These are phyloP conservation scores for Exserohilum turcica DNA, from an alignment of 2,329 filamentous ascomycete genomes.

Conservation along the genomic window DNA sequence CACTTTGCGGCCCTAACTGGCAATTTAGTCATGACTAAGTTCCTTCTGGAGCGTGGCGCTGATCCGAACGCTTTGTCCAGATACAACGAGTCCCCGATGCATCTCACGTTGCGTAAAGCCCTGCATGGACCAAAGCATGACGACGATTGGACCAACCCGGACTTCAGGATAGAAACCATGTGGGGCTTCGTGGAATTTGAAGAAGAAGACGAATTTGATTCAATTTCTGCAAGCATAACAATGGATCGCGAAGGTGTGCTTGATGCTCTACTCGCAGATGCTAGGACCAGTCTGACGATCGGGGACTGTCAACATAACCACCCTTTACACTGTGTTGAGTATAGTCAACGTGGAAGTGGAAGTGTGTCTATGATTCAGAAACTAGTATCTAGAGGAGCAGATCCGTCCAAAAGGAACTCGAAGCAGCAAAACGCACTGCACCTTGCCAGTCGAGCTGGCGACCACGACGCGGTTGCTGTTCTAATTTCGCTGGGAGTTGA, in stretches of 20 bases:
- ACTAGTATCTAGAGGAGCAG: slow-evolving; percentile 14
- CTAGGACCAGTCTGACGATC: background rate
- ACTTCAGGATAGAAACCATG: background rate
- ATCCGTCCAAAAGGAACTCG: slow-evolving; percentile 8
- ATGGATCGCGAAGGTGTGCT: background rate
- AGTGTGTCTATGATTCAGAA: slow-evolving; percentile 3
- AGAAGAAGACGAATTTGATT: background rate
- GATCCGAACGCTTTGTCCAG: background rate
- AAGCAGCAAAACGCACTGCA: slow-evolving; percentile 17
- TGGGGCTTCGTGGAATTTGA: background rate
- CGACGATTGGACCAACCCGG: background rate
- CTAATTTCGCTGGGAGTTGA: slow-evolving; percentile 15
- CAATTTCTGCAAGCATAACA: background rate
- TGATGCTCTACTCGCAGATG: background rate
- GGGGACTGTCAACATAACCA: background rate
- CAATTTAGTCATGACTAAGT: background rate
- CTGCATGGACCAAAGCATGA: background rate
- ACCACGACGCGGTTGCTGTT: slow-evolving; percentile 8
- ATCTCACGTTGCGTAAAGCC: background rate
- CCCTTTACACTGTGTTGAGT: background rate
- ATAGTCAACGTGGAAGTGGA: background rate
- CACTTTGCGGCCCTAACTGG: background rate
- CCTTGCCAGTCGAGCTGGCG: slow-evolving; percentile 12
- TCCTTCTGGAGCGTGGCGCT: background rate
- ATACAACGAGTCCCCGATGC: background rate